Base-by-base conservation (phyloP, 2,329 filamentous ascomycete genomes). In the Arthrobotrys entomopaga region DNA sequence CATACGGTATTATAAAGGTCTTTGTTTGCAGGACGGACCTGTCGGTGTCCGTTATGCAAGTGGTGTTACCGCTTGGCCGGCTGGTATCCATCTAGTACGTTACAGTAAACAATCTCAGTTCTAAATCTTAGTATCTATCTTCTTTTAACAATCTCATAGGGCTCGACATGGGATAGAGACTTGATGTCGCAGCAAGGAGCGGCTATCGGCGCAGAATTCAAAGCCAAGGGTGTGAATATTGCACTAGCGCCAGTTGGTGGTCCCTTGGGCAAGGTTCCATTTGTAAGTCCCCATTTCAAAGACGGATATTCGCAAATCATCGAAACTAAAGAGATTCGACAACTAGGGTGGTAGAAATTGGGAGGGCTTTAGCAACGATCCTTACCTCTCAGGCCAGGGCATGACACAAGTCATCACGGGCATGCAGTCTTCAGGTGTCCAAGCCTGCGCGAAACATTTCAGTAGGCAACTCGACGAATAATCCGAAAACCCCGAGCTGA, bases 11-110 rank as follows among this genome's bases (percentile, higher is more conserved):
- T 34, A 34, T 10, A 34, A 86, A 77, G 85, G 88, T 24, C 83
- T 96, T n/a, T 97, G 93, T 81, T 83, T 95, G 84, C 92, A 97
- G 79, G 93, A 97, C 80, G 89, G 90, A 1, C 93, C 93, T 4
- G 84, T 95, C 0, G 93, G 93, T 74, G 84, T 97, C 66, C 90
- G 93, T 60, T 86, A 89, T 69, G 84, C 87, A 77, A 92, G 96
- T 81, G 94, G 90, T 81, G 88, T 88, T 79, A 94, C 91, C 40
- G 93, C 90, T 0, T 97, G 96, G 81, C 87, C 91, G 0, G 89
- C 90, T 0, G 92, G 34, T 26, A 67, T 74, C 10, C 70, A 74
- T 49, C 59, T 74, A 43, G 70, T 74, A 1, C 24, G 70, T 67
- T 48, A 8, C 8, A 49, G 16, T 91, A 52, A 22, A 20, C 11